Evolutionary conservation across 345 rosid genomes (phyloP).

Genomic region (Gossypium rotundifolium): DNA sequence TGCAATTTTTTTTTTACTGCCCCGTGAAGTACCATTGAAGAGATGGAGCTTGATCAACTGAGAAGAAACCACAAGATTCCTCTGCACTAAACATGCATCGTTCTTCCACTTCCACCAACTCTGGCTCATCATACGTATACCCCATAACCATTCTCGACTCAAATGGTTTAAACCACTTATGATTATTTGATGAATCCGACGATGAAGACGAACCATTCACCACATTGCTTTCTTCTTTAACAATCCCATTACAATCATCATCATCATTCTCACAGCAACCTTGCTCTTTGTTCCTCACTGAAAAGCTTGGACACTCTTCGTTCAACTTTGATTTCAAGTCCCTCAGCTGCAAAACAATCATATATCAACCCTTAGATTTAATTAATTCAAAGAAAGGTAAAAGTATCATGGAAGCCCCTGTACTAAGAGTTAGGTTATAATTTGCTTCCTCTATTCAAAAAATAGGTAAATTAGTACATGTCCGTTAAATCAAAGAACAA

Average conservation of each 20-base stretch:
- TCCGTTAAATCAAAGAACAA: too few species aligned
- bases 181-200: slow-evolving; percentile 20
- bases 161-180: slow-evolving; percentile 25
- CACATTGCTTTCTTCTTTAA: slow-evolving; percentile 15
- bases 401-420: too few species aligned
- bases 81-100: slow-evolving; percentile 32
- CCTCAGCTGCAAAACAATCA: slow-evolving; percentile 29
- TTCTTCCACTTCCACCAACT: slow-evolving; percentile 38
- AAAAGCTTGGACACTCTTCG: slow-evolving; percentile 27
- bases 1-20: slow-evolving; percentile 11
- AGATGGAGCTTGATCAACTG: slow-evolving; percentile 60
- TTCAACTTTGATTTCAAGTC: slow-evolving; percentile 42
- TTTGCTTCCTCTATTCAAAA: too few species aligned
- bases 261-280: slow-evolving; percentile 12
- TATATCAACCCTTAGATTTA: background rate
- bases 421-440: too few species aligned
- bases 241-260: background rate
- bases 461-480: too few species aligned
- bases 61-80: slow-evolving; percentile 48
- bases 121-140: slow-evolving; percentile 23
- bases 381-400: too few species aligned
- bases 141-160: slow-evolving; percentile 23
- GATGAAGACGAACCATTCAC: slow-evolving; percentile 20
- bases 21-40: slow-evolving; percentile 46
- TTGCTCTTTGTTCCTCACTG: slow-evolving; percentile 29